Percentiles rank a stretch among this genome's conserved stretches.
phyloP scores from a whole-genome alignment of 2,329 filamentous ascomycete genomes.

The Didymellaceae sp. region DNA sequence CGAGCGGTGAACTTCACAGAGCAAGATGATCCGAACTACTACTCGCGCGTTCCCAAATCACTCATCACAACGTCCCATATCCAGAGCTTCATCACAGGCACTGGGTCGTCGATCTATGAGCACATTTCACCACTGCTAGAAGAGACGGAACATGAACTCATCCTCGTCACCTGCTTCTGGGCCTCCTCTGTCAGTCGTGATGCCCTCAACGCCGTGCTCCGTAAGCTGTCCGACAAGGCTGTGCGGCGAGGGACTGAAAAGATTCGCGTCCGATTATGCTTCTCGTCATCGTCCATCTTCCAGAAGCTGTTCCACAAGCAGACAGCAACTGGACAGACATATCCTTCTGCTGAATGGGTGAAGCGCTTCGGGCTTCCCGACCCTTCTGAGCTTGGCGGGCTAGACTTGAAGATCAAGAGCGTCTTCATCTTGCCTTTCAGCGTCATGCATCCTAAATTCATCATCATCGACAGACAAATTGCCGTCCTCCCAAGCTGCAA shows the following conservation, averaged over 20 bases:
- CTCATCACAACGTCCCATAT: slow-evolving; percentile 46
- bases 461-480: slow-evolving; percentile 71
- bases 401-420: slow-evolving; percentile 76
- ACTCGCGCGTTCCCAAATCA: slow-evolving; percentile 40
- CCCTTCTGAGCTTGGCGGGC: slow-evolving; percentile 60
- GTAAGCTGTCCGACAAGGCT: slow-evolving; percentile 62
- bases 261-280: slow-evolving; percentile 73
- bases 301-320: slow-evolving; percentile 79
- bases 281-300: slow-evolving; percentile 74
- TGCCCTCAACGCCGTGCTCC: slow-evolving; percentile 64
- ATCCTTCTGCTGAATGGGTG: slow-evolving; percentile 65
- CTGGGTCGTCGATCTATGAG: slow-evolving; percentile 52
- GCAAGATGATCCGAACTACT: slow-evolving; percentile 51
- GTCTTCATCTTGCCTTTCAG: slow-evolving; percentile 81
- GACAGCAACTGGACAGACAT: slow-evolving; percentile 67
- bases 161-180: slow-evolving; percentile 86
- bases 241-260: slow-evolving; percentile 40
- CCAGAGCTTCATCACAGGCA: slow-evolving; percentile 52
- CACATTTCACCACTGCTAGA: slow-evolving; percentile 61
- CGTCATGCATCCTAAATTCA: slow-evolving; percentile 87
- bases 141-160: slow-evolving; percentile 67
- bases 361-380: slow-evolving; percentile 68
- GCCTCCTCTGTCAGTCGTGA: slow-evolving; percentile 68
- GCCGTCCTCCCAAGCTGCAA: slow-evolving; percentile 82
- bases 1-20: slow-evolving; percentile 28